Evolutionary conservation across 2,329 filamentous ascomycete genomes (phyloP).

Genomic region (Aspergillus calidoustus): DNA sequence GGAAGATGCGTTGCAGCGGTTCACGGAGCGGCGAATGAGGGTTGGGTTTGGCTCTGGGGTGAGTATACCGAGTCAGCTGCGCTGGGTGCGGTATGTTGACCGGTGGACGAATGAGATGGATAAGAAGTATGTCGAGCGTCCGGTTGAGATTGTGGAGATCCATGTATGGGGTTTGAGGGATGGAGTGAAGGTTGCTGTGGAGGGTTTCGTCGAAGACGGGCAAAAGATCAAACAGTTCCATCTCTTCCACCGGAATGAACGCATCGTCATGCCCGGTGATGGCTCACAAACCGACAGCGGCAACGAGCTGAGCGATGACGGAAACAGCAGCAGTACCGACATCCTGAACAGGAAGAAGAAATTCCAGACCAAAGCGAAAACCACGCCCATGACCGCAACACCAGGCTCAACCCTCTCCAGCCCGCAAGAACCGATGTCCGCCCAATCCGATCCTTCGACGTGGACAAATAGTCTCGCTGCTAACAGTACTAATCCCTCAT

Average conservation of each 20-base stretch:
- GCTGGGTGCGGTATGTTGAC: slow-evolving; percentile 88
- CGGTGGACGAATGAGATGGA: slow-evolving; percentile 73
- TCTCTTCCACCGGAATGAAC: slow-evolving; percentile 73
- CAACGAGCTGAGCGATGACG: slow-evolving; percentile 10
- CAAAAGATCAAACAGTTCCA: slow-evolving; percentile 84
- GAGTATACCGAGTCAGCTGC: slow-evolving; percentile 87
- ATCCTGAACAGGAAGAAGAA: slow-evolving; percentile 1
- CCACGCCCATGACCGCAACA: neutral
- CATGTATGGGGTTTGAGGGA: slow-evolving; percentile 87
- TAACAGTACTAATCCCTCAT: slow-evolving; percentile 13
- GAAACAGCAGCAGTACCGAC: slow-evolving; percentile 11
- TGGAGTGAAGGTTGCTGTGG: slow-evolving; percentile 84
- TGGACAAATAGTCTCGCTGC: slow-evolving; percentile 17
- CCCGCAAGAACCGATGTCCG: slow-evolving; percentile 2
- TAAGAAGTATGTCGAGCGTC: slow-evolving; percentile 81
- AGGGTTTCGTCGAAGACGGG: slow-evolving; percentile 87
- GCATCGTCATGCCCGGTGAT: slow-evolving; percentile 54
- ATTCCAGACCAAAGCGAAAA: neutral
- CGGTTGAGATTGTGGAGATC: slow-evolving; percentile 83
- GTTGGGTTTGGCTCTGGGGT: slow-evolving; percentile 87
- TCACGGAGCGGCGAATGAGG: slow-evolving; percentile 86
- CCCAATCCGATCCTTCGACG: slow-evolving; percentile 17
- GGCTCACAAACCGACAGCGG: neutral
- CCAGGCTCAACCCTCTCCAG: slow-evolving; percentile 6
- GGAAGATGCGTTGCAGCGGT: slow-evolving; percentile 66